Evolutionary conservation across 2,329 filamentous ascomycete genomes (phyloP).

Genomic region (Aspergillus neotritici): DNA sequence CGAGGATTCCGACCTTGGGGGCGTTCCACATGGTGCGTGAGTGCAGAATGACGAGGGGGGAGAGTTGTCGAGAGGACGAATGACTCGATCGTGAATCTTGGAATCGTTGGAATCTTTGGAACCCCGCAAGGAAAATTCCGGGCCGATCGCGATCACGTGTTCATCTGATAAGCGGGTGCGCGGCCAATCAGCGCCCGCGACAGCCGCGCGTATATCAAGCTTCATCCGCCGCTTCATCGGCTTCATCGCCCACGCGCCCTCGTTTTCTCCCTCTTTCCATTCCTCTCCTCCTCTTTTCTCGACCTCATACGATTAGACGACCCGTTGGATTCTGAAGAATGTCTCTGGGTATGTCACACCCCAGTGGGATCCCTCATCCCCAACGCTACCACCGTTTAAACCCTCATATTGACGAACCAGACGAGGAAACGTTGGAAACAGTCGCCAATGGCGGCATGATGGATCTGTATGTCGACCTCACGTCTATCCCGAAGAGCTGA

Average conservation of each 20-base stretch:
- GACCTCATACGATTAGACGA: background rate
- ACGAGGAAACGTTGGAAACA: slow-evolving; percentile 50
- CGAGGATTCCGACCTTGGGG: slow-evolving; percentile 48
- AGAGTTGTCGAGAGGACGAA: slow-evolving; percentile 2
- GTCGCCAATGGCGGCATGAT: slow-evolving; percentile 56
- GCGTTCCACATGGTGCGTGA: slow-evolving; percentile 33
- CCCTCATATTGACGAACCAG: slow-evolving; percentile 19
- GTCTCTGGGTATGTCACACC: slow-evolving; percentile 21
- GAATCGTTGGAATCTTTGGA: too few relatives aligned
- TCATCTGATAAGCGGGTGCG: slow-evolving; percentile 15
- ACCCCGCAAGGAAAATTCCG: slow-evolving; percentile 1
- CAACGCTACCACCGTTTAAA: background rate
- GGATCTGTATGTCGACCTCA: slow-evolving; percentile 46
- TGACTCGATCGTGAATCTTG: background rate
- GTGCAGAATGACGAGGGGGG: background rate
- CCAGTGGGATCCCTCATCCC: background rate
- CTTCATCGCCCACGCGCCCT: slow-evolving; percentile 11
- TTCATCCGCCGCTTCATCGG: slow-evolving; percentile 2
- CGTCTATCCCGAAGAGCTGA: background rate
- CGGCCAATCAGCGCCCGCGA: slow-evolving; percentile 11
- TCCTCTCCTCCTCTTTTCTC: slow-evolving; percentile 4
- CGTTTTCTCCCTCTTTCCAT: slow-evolving; percentile 13
- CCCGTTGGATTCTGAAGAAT: slow-evolving; percentile 16
- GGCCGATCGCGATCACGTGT: slow-evolving; percentile 20
- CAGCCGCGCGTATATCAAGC: background rate